phyloP scores from a whole-genome alignment of 2,329 filamentous ascomycete genomes.

The Fusarium annulatum region DNA sequence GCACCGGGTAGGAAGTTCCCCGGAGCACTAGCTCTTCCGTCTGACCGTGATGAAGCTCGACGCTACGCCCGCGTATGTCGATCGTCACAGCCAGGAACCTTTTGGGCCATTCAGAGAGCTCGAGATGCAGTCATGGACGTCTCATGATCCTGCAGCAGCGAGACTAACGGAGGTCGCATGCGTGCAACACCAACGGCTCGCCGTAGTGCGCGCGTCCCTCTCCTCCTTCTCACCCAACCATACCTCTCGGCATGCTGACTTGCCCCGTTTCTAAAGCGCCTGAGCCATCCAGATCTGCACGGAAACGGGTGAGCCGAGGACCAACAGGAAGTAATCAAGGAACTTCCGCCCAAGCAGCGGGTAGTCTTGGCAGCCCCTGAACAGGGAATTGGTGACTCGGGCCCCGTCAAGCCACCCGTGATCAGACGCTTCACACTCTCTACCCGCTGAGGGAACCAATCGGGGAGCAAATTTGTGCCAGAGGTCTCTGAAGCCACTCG shows the following conservation, averaged over 20 bases:
- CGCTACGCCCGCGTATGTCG: neutral
- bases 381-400: neutral
- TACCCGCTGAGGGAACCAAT: too few species aligned
- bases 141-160: neutral
- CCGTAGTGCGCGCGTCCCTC: neutral
- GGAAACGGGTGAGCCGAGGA: neutral
- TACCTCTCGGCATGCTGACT: neutral
- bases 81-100: neutral
- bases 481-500: too few species aligned
- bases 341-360: neutral
- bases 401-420: neutral
- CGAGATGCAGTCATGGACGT: too few species aligned
- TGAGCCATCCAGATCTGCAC: neutral
- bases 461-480: too few species aligned
- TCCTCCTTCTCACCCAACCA: neutral
- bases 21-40: constrained; percentile 1
- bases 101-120: constrained; percentile 5
- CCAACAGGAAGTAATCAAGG: constrained; percentile 1
- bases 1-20: neutral
- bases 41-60: constrained; percentile 6
- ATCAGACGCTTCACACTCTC: neutral
- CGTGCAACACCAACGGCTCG: constrained; percentile 7
- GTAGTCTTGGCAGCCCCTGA: constrained; percentile 4
- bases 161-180: neutral
- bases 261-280: neutral